A percentile compares a stretch with the other conserved stretches of the same genome.
phyloP scores from a whole-genome alignment of 176 grass and related monocot genomes.

The Pharus latifolius region DNA sequence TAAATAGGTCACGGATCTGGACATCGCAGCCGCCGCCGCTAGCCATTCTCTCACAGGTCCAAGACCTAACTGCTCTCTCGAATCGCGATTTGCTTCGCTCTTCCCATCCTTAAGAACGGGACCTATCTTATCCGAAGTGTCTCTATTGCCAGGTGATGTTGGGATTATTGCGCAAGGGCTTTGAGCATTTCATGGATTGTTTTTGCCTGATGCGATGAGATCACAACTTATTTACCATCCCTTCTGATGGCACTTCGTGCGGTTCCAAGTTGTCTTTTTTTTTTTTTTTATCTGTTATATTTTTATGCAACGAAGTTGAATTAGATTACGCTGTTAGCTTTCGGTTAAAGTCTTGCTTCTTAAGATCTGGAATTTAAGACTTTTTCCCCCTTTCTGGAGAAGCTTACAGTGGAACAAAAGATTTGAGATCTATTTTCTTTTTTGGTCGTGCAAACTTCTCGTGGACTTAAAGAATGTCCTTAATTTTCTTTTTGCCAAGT shows the following conservation, averaged over 20 bases:
- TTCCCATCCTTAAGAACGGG: not conserved
- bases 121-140: not conserved
- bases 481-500: constrained; percentile 6
- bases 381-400: not conserved
- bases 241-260: constrained; percentile 29
- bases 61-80: not conserved
- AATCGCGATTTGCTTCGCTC: not conserved
- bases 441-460: too few relatives aligned
- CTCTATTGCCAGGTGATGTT: constrained; percentile 36
- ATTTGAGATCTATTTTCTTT: not conserved
- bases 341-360: not conserved
- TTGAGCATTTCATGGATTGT: constrained; percentile 33
- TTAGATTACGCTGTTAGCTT: not conserved
- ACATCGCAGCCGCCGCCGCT: not conserved
- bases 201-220: constrained; percentile 48
- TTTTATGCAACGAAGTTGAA: not conserved
- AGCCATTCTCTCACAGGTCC: too few relatives aligned
- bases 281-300: not conserved
- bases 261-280: not conserved
- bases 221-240: constrained; percentile 16
- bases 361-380: not conserved
- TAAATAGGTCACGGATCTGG: too few relatives aligned
- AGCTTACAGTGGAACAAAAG: not conserved
- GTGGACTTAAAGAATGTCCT: too few relatives aligned
- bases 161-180: constrained; percentile 67